These are phyloP conservation scores for Microbotryum lychnidis-dioicae DNA, from an alignment of 1,284 basidiomycete genomes.

Conservation along the genomic window DNA sequence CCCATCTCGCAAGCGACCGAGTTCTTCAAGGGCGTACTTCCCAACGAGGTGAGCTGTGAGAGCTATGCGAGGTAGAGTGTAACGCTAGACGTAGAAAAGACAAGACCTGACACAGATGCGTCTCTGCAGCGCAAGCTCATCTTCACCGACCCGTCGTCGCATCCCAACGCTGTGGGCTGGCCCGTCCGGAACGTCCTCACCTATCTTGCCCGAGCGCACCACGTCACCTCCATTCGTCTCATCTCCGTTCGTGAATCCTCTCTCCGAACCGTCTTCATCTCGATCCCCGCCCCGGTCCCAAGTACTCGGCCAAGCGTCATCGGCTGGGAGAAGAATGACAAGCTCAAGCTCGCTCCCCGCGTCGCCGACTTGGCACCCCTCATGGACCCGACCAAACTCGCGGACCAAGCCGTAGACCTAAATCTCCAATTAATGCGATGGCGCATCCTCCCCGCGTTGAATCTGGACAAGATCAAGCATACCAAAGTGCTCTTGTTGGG, in stretches of 20 bases:
- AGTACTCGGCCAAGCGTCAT: conserved; percentile 52
- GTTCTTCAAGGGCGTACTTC: too few relatives aligned
- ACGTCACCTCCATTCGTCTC: conserved; percentile 48
- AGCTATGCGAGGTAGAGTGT: too few relatives aligned
- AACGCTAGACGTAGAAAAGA: too few relatives aligned
- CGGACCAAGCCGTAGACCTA: conserved; percentile 90
- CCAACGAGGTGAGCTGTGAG: too few relatives aligned
- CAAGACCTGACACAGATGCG: too few relatives aligned
- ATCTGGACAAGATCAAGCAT: conserved; percentile 74
- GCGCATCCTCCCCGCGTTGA: conserved; percentile 82
- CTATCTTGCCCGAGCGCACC: conserved; percentile 58
- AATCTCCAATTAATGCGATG: conserved; percentile 98
- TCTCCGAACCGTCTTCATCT: conserved; percentile 9
- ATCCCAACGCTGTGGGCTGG: conserved; percentile 77
- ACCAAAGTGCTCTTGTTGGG: conserved; percentile 82
- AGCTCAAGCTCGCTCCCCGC: conserved; percentile 77
- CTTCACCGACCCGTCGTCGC: conserved; percentile 82
- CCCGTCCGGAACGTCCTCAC: conserved; percentile 84
- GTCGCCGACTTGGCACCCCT: conserved; percentile 85
- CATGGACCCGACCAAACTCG: conserved; percentile 88
- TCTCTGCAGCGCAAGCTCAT: conserved; percentile 52
- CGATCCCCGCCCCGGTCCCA: background rate
- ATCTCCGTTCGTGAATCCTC: conserved; percentile 57
- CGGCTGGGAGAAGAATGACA: conserved; percentile 88
- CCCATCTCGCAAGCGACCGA: too few relatives aligned